These are phyloP conservation scores for Ogataea nitratoaversa DNA, from an alignment of 805 yeast species.

Conservation along the genomic window DNA sequence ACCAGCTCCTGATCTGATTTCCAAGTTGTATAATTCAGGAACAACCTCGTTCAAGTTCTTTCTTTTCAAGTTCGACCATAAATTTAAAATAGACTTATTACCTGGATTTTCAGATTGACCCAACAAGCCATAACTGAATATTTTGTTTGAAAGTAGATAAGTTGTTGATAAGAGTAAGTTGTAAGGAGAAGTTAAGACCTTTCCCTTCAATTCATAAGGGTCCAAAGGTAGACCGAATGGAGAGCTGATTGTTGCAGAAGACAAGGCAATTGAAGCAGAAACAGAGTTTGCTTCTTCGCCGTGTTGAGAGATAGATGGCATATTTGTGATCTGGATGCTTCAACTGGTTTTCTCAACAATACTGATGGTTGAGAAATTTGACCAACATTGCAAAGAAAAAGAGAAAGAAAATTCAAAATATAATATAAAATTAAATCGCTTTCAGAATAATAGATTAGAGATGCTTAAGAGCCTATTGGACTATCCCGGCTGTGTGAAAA, in stretches of 20 bases:
- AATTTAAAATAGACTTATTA: constrained; percentile 55
- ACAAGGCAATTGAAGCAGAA: constrained; percentile 25
- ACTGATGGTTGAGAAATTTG: too few relatives aligned
- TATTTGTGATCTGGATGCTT: too few relatives aligned
- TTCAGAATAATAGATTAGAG: too few relatives aligned
- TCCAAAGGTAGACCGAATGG: constrained; percentile 65
- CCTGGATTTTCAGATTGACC: constrained; percentile 31
- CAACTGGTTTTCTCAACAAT: too few relatives aligned
- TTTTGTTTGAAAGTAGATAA: constrained; percentile 45
- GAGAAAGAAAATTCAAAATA: too few relatives aligned
- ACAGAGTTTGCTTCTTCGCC: constrained; percentile 20
- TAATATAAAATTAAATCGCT: too few relatives aligned
- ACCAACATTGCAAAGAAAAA: too few relatives aligned
- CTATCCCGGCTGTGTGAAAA: too few relatives aligned
- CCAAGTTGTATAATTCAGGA: constrained; percentile 58
- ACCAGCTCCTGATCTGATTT: constrained; percentile 83
- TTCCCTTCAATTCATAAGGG: constrained; percentile 45
- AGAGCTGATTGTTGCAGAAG: constrained; percentile 37
- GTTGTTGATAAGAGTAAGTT: constrained; percentile 52
- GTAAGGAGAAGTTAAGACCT: constrained; percentile 50
- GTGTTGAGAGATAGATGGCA: constrained; percentile 26
- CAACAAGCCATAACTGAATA: constrained; percentile 68
- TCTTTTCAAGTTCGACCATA: constrained; percentile 55
- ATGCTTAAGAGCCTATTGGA: too few relatives aligned
- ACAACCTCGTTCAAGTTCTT: constrained; percentile 51